phyloP scores from a whole-genome alignment of 192 early-diverging fungal genomes.

The Spizellomyces sp. region DNA sequence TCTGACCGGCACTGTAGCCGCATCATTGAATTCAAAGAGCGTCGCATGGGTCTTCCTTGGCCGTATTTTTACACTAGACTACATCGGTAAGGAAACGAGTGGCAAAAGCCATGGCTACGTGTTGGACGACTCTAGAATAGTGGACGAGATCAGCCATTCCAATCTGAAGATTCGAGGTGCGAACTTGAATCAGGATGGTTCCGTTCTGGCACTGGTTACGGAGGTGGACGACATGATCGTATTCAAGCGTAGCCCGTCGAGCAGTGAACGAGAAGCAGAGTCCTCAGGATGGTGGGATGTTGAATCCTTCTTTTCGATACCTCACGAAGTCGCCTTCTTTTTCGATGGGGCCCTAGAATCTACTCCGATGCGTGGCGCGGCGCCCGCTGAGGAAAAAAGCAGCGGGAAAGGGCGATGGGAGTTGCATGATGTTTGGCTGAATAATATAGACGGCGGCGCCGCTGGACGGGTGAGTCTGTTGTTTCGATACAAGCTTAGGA shows the following conservation, averaged over 20 bases:
- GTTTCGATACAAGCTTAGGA: neutral
- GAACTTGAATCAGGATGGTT: slow-evolving; percentile 13
- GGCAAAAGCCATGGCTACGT: slow-evolving; percentile 22
- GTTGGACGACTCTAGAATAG: slow-evolving; percentile 5
- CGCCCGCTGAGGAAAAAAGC: neutral
- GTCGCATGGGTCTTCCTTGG: slow-evolving; percentile 23
- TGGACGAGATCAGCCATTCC: neutral
- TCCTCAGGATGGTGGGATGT: slow-evolving; percentile 13
- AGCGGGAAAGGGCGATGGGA: neutral
- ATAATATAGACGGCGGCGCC: slow-evolving; percentile 2
- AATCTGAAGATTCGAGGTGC: slow-evolving; percentile 6
- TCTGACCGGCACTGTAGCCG: too few species aligned
- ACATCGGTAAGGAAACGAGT: neutral
- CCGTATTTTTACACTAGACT: slow-evolving; percentile 24
- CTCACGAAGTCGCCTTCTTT: slow-evolving; percentile 26
- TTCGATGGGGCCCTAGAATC: slow-evolving; percentile 18
- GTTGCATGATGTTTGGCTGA: slow-evolving; percentile 9
- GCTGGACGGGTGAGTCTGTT: slow-evolving; percentile 1
- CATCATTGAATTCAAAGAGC: neutral
- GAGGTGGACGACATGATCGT: slow-evolving; percentile 22
- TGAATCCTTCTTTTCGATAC: slow-evolving; percentile 7
- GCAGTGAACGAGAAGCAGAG: neutral
- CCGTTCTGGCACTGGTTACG: slow-evolving; percentile 12
- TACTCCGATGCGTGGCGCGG: slow-evolving; percentile 1
- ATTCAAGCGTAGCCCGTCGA: slow-evolving; percentile 5